Evolutionary conservation across 352 stramenopile genomes (phyloP), one percentile per base, ranked within the genome.

Genomic region (Elongisporangium prolatum): DNA sequence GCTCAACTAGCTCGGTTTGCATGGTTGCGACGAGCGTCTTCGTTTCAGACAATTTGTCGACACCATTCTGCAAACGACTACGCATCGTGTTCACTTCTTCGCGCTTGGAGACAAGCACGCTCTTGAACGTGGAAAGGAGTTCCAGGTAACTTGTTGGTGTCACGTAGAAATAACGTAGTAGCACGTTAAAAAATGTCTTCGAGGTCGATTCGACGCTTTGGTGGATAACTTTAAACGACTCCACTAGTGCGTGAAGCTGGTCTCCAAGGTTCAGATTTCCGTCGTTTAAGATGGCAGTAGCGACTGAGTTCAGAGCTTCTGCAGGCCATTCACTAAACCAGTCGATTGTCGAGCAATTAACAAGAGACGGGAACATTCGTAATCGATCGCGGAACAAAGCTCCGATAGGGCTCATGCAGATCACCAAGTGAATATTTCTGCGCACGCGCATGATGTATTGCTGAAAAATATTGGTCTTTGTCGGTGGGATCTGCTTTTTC

Each of bases 71-170:
- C 21, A 98, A 62, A 0, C 92, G 84, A 54, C 74, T 95, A 3
- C 75, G 91, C 61, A 85, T 95, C 20, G 69, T 87, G 62, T 86
- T 71, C 21, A 98, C 88, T 67, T 98, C 90, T 7, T 96, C 87
- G 10, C 91, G 74, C 61, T 97, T 97, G 38, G 86, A 68, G n/a
- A 83, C 61, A 37, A 98, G 63, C 17, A 97, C 87, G 1, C 78
- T 89, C 59, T 95, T 97, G 70, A 98, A 98, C 11, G 91, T 97
- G 60, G 91, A 84, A 17, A 98, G 61, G n/a, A 98, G 59, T 63
- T 98, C 92, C 7, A 98, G 63, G 56, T 98, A 98, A 49, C 85
- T 97, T 7, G 93, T 98, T 4, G 93, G 93, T 8, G 93, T 98
- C 21, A 98, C 93, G 70, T 98, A 98, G 69, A 97, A 97, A 69